These are phyloP conservation scores for Fusarium albidum DNA, from an alignment of 2,329 filamentous ascomycete species.

Conservation along the genomic window DNA sequence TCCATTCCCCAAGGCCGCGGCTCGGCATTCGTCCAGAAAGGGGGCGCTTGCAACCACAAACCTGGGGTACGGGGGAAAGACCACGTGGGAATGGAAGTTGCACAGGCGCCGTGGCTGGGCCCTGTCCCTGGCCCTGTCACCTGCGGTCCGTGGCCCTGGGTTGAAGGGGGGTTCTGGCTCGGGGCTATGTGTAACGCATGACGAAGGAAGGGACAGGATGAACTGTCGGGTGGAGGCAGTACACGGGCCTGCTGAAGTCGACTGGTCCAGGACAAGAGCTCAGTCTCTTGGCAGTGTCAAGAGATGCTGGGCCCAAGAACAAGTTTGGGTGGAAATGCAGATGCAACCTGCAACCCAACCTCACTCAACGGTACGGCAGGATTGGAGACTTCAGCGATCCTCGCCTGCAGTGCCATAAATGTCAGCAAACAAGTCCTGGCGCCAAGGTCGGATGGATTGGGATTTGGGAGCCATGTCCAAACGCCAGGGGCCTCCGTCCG, in stretches of 20 bases:
- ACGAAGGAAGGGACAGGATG: too few species aligned
- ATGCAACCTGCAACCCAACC: slow-evolving; percentile 7
- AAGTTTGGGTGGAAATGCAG: slow-evolving; percentile 15
- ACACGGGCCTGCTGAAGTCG: too few species aligned
- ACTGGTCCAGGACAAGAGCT: too few species aligned
- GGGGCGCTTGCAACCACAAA: too few species aligned
- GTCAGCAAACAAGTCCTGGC: not conserved
- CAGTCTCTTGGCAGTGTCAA: too few species aligned
- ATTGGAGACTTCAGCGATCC: not conserved
- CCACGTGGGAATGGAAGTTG: not conserved
- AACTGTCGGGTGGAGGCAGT: too few species aligned
- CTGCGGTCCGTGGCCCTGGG: not conserved
- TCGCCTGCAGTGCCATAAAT: not conserved
- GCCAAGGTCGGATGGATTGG: not conserved
- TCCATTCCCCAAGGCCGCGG: too few species aligned
- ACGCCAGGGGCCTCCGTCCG: slow-evolving; percentile 10
- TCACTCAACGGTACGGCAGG: not conserved
- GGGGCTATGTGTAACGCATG: not conserved
- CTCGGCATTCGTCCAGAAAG: too few species aligned
- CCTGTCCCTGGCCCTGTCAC: too few species aligned
- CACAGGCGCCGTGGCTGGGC: not conserved
- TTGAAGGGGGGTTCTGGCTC: not conserved
- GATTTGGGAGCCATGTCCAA: slow-evolving; percentile 5
- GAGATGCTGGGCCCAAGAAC: too few species aligned
- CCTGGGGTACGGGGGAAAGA: too few species aligned